Base-by-base conservation (phyloP, 306 rosid species). In the Ormosia emarginata region DNA sequence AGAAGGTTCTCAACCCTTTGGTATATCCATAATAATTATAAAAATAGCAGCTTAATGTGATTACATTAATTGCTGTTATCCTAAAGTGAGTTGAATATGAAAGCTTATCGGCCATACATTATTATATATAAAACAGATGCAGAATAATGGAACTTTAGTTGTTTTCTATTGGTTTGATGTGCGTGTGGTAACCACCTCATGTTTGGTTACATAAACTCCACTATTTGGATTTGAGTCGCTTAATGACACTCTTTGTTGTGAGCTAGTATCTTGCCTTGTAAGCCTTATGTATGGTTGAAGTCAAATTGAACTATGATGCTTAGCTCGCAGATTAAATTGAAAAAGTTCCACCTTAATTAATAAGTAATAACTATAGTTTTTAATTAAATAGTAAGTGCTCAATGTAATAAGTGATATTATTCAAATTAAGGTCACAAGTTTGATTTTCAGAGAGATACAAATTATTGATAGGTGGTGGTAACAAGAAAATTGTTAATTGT, bases 21-120 rank as follows among this genome's bases (percentile, higher is more conserved):
- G 37, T 34, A 50, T 52, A 53, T 59, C 80, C 34, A 74, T 80
- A 59, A 11, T 52, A 66, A 66, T 74, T 57, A 43, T 13, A 14
- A 15, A 15, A 43, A 71, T 40, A 53, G 71, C 70, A 79, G 3
- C 32, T 65, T 46, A 79, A 66, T 74, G 79, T 47, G 81, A 70
- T 81, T 71, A 36, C 62, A 71, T 77, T 76, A 68, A 85, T 81
- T 63, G 67, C 2, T 40, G 36, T 76, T 76, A 61, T 75, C 71
- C 40, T 34, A 53, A 43, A 29, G 65, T 69, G 73, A n/a, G 36
- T 80, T 80, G 78, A 49, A 61, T 78, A 40, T 72, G 40, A 83
- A 59, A 67, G 63, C 47, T 84, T 30, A 39, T 68, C 41, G n/a
- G 59, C 66, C 67, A 57, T 30, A 17, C 17, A 8, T 30, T 61